These are phyloP conservation scores for Vanrija humicola DNA, from an alignment of 1,284 basidiomycete genomes.

Conservation along the genomic window DNA sequence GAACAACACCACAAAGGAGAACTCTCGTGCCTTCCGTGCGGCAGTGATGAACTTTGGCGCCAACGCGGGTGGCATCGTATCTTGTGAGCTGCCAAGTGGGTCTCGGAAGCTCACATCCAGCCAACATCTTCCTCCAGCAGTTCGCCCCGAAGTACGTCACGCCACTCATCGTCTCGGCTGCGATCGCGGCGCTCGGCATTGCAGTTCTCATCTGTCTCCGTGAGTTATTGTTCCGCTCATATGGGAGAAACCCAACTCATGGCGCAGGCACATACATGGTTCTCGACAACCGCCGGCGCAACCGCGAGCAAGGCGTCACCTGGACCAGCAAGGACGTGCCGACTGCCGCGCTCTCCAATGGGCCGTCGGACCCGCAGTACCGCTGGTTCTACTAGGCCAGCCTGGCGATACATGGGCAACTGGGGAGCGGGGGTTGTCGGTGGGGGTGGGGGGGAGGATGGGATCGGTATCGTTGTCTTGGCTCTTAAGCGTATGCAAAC, in stretches of 20 bases:
- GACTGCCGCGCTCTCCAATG: slow-evolving; percentile 52
- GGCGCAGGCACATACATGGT: too few relatives aligned
- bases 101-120: background rate
- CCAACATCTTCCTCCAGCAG: slow-evolving; percentile 21
- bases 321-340: slow-evolving; percentile 52
- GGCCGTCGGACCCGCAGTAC: slow-evolving; percentile 51
- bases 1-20: slow-evolving; percentile 22
- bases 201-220: slow-evolving; percentile 12
- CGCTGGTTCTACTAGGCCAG: slow-evolving; percentile 50
- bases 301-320: slow-evolving; percentile 52
- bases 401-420: too few relatives aligned
- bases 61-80: slow-evolving; percentile 21
- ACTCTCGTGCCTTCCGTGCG: slow-evolving; percentile 26
- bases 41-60: slow-evolving; percentile 19
- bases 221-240: too few relatives aligned
- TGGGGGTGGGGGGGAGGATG: too few relatives aligned
- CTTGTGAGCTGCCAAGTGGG: background rate
- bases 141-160: slow-evolving; percentile 16
- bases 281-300: slow-evolving; percentile 40
- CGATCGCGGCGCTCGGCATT: slow-evolving; percentile 13
- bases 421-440: too few relatives aligned
- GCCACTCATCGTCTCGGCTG: slow-evolving; percentile 18
- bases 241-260: background rate
- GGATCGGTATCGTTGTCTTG: too few relatives aligned
- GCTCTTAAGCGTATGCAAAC: too few relatives aligned